A percentile compares a stretch with the other conserved stretches of the same genome.
Evolutionary conservation across 495 filamentous ascomycete species (phyloP).

Genomic region (Xylaria venustula): DNA sequence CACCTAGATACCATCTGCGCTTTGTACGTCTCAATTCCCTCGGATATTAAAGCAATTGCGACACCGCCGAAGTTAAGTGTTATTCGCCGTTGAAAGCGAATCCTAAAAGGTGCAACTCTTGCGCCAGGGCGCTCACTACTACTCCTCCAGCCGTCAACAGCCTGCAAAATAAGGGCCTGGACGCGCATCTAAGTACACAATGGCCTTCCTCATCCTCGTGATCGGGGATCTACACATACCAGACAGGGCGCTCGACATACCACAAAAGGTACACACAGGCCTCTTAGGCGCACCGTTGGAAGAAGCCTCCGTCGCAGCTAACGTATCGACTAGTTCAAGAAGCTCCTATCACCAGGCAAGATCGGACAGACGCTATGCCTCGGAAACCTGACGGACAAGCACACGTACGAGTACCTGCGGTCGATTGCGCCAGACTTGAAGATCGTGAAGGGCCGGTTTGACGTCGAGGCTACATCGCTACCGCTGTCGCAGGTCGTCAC

Average conservation of each 20-base stretch:
- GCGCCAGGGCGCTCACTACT: background rate
- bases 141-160: background rate
- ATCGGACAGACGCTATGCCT: constrained; percentile 97
- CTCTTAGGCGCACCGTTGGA: background rate
- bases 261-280: constrained; percentile 67
- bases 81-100: background rate
- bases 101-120: background rate
- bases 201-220: constrained; percentile 68
- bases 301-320: constrained; percentile 1
- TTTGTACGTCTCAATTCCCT: background rate
- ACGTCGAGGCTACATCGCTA: constrained; percentile 87
- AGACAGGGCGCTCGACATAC: constrained; percentile 86
- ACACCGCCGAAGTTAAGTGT: background rate
- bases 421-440: constrained; percentile 90
- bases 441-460: constrained; percentile 90
- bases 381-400: constrained; percentile 92
- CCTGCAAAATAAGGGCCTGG: background rate
- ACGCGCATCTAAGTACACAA: constrained; percentile 20
- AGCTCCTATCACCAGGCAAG: constrained; percentile 95
- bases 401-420: constrained; percentile 93
- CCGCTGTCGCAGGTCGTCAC: constrained; percentile 91
- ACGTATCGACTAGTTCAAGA: constrained; percentile 72
- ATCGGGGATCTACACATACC: constrained; percentile 98
- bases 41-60: background rate
- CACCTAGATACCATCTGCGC: background rate